Base-by-base conservation (phyloP, 345 rosid species). In the Gossypium bickii region DNA sequence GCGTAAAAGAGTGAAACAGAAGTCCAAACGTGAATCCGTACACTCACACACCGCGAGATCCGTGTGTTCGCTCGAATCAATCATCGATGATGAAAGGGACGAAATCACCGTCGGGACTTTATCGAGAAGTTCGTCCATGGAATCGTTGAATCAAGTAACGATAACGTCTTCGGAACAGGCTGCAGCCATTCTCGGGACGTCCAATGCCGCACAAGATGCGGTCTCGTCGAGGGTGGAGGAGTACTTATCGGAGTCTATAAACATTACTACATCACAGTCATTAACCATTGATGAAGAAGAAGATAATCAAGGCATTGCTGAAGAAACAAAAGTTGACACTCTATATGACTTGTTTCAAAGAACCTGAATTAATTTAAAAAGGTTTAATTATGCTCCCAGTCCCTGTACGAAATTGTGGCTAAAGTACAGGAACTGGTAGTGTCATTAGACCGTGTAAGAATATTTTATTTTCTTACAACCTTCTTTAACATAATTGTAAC, bases 1-100 rank as follows among this genome's bases (percentile, higher is more conserved):
- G 97, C 87, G 97, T 47, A 94, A 92, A 79, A 80, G 98, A 82
- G 97, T 86, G 70, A 88, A 85, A 84, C 86, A 80, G 62, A 90
- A 82, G 78, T 89, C 97, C 1, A 89, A 87, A 81, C 86, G 86
- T 1, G 89, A 83, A 34, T 78, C 85, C 7, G n/a, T 75, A 22
- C 84, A 48, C 72, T 90, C 89, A 2, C 82, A 83, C 2, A 80
- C 93, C 1, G 79, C 93, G 27, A 85, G 95, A 72, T 94, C 97
- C 15, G 89, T 89, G 2, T 94, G 98, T 63, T 94, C 98, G 0
- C 90, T 92, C 0, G 93, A 89, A 78, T 78, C 86, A 24, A 80
- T 89, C 25, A 85, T 90, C 4, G 81, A 90, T 8, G 92, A 92
- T n/a, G 97, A 87, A 75, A 80, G 89, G 78, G 97, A 92, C 64